A percentile compares a stretch with the other conserved stretches of the same genome.
phyloP scores from a whole-genome alignment of 306 rosid species.

The Fagus sylvatica region DNA sequence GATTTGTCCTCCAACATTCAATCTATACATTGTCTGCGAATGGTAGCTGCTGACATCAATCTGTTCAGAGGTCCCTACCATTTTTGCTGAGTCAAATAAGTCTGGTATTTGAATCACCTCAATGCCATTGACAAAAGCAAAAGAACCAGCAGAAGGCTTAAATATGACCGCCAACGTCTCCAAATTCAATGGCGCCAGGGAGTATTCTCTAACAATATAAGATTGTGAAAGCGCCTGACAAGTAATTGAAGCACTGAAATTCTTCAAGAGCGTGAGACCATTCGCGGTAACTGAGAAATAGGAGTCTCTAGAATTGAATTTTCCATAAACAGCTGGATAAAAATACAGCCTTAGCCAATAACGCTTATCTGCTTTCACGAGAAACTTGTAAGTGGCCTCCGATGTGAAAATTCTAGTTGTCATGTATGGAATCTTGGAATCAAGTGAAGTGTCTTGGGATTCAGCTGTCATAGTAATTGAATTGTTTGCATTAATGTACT shows the following conservation, averaged over 20 bases:
- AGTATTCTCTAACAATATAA: conserved; percentile 52
- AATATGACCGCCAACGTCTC: conserved; percentile 36
- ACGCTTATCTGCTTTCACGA: conserved; percentile 31
- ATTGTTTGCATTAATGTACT: conserved; percentile 21
- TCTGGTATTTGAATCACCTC: conserved; percentile 41
- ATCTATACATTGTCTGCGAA: conserved; percentile 50
- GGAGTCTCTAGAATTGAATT: conserved; percentile 22
- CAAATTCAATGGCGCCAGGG: conserved; percentile 41
- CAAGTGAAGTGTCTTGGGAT: conserved; percentile 50
- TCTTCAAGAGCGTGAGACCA: conserved; percentile 42
- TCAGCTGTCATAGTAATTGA: conserved; percentile 39
- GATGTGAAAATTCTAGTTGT: conserved; percentile 46
- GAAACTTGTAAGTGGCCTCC: conserved; percentile 39
- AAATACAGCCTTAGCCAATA: conserved; percentile 59
- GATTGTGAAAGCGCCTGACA: conserved; percentile 54
- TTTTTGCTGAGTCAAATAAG: conserved; percentile 23
- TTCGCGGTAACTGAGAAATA: conserved; percentile 50
- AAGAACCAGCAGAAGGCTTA: conserved; percentile 45
- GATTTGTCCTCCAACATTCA: conserved; percentile 57
- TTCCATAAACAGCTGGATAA: conserved; percentile 43
- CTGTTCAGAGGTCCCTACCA: conserved; percentile 34
- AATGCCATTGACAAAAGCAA: conserved; percentile 54
- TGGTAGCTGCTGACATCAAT: conserved; percentile 27
- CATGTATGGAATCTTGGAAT: conserved; percentile 52
- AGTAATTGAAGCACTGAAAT: conserved; percentile 46